Evolutionary conservation across 176 grass and related monocot species (phyloP), one percentile per base, ranked within the genome.

Genomic region (Cenchrus fungigraminus): DNA sequence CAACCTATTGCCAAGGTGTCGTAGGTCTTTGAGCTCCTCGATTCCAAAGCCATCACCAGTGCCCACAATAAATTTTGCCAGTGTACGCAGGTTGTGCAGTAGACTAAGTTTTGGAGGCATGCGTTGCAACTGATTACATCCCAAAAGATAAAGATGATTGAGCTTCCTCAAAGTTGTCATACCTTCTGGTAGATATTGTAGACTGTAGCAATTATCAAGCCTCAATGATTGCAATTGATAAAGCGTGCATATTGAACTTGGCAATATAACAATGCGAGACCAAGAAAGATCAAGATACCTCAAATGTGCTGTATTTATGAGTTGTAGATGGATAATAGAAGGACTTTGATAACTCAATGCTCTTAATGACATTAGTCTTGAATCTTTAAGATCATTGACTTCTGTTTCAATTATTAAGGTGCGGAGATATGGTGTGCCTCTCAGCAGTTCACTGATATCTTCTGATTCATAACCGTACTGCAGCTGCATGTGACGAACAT

Each of bases 171-270:
- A 14, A 20, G 6, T 0, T 82, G 0, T 4, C 14, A 60, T 77
- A 14, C 15, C 53, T 13, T 87, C 43, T 0, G 79, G 79, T 62
- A 87, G 74, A 68, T 43, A 0, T 25, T 9, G 9, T 4, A 77
- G 20, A 0, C 14, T 6, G 0, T 0, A 0, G 31, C 79, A 87
- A 10, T 0, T 0, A 15, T 70, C 59, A 5, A 87, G 65, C 28
- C 12, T 79, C 44, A 79, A 4, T 0, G 57, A 25, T 25, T 25
- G 25, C 25, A 25, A 25, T 25, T 25, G 25, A 25, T 25, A 25
- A 25, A 25, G 25, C 25, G 25, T 25, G 25, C 25, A 25, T 25
- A 25, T 25, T 25, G 25, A 25, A 25, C 25, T 25, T 25, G 25
- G 25, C 25, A 25, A 25, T 25, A 25, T 25, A 25, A 25, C 25